Evolutionary conservation across 441 rosid species (phyloP), one percentile per base, ranked within the genome.

Genomic region (Metrosideros polymorpha): DNA sequence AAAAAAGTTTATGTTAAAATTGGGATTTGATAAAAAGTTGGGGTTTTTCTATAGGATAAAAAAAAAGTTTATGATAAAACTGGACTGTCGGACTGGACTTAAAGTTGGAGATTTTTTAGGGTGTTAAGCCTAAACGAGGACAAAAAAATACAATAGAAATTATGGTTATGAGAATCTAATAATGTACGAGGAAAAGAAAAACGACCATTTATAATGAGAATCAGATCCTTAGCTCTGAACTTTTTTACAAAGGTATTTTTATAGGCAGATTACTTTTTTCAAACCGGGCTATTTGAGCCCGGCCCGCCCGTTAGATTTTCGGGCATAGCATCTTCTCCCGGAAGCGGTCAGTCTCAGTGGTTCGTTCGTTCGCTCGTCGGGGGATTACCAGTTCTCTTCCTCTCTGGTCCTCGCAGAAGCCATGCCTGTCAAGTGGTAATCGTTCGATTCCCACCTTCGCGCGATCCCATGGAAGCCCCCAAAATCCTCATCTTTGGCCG

Each of bases 371-470:
- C 77, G 25, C 8, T 9, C 49, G 15, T 22, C 24, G 10, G 53
- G 35, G 55, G 35, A 6, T 10, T 39, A 6, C 2, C 45, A 3
- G 27, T 42, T 2, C 12, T 18, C 18, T 24, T 15, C 32, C 5
- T 22, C 35, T 82, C 10, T 15, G 29, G 30, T 7, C n/a, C 47
- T 19, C 32, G 27, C 50, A 24, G 63, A 54, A 50, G 77, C 86
- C 83, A 91, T 91, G 95, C 93, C 95, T 29, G 83, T 93, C 83
- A 93, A 93, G 90, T 91, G 95, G 95, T 93, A 83, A 53, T 12
- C 32, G 32, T 39, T 18, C 45, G 55, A 25, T 61, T 32, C 25
- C 83, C 22, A 35, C 19, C 22, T 12, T 45, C 82, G 42, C 77
- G 19, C 77, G 77, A 71, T 71, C 47, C 22, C 79, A 12, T 43